Evolutionary conservation across 1,284 basidiomycete species (phyloP).

Genomic region (Rhodotorula sp.): DNA sequence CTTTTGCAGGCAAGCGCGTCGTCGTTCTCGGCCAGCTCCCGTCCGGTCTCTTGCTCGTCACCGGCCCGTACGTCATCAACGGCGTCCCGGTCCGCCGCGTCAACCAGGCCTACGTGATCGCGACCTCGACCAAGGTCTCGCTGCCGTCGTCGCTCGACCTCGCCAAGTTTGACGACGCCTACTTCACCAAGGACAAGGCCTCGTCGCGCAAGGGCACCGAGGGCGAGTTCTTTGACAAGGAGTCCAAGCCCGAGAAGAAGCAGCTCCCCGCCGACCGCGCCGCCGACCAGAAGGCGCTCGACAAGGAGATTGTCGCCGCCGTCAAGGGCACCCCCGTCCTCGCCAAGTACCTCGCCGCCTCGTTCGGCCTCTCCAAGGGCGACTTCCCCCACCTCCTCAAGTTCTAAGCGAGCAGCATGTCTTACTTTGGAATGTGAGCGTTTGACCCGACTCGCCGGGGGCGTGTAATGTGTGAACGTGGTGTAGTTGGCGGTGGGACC

Average conservation of each 20-base stretch:
- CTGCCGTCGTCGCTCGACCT: constrained; percentile 50
- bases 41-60: constrained; percentile 82
- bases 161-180: constrained; percentile 83
- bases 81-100: constrained; percentile 97
- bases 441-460: not conserved
- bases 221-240: constrained; percentile 88
- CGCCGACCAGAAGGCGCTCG: constrained; percentile 87
- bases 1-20: constrained; percentile 68
- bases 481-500: too few relatives aligned
- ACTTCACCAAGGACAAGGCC: constrained; percentile 80
- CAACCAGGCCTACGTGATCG: constrained; percentile 99
- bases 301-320: constrained; percentile 77
- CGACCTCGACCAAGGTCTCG: constrained; percentile 94
- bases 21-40: constrained; percentile 97
- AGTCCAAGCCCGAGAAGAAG: constrained; percentile 67
- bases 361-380: constrained; percentile 93
- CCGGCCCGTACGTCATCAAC: constrained; percentile 97
- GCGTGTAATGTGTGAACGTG: too few relatives aligned
- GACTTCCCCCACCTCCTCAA: constrained; percentile 80
- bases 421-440: not conserved
- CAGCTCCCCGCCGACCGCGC: constrained; percentile 83
- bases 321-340: constrained; percentile 91
- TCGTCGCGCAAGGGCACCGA: constrained; percentile 76
- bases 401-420: constrained; percentile 54
- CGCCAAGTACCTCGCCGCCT: constrained; percentile 88